phyloP scores from a whole-genome alignment of 2,329 filamentous ascomycete species.

The Diplodia sapinea region DNA sequence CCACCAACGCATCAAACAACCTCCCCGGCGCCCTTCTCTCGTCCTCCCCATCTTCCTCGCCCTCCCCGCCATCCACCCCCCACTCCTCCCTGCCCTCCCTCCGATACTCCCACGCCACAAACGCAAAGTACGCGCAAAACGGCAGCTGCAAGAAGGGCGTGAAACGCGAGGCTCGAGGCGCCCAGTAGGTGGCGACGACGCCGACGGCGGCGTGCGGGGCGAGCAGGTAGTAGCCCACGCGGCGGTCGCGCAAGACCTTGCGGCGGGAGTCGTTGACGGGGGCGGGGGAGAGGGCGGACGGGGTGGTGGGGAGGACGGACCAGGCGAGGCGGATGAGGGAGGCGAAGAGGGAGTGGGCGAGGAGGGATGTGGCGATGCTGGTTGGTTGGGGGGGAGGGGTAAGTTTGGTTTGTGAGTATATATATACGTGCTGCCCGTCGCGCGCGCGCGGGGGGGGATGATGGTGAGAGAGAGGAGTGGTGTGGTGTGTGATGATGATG shows the following conservation, averaged over 20 bases:
- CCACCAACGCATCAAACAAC: neutral
- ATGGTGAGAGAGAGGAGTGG: neutral
- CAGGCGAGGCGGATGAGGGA: neutral
- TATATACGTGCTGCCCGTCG: too few relatives aligned
- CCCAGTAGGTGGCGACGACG: neutral
- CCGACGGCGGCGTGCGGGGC: neutral
- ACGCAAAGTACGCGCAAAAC: neutral
- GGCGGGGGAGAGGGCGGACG: too few relatives aligned
- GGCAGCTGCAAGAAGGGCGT: neutral
- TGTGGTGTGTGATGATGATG: neutral
- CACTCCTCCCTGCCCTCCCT: neutral
- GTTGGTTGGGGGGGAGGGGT: neutral
- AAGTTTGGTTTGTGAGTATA: too few relatives aligned
- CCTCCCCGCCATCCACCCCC: neutral
- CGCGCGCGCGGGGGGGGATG: neutral
- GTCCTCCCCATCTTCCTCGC: neutral
- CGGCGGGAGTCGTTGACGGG: neutral
- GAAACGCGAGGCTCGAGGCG: neutral
- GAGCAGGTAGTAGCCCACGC: neutral
- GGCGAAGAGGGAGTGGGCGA: neutral
- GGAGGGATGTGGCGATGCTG: neutral
- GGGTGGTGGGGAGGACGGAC: neutral
- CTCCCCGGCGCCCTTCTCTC: neutral
- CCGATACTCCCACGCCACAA: neutral
- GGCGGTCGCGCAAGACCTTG: conserved; percentile 4